Percentiles rank a stretch among this genome's conserved stretches.
phyloP scores from a whole-genome alignment of 2,329 filamentous ascomycete genomes.

The Ascochyta fabae region DNA sequence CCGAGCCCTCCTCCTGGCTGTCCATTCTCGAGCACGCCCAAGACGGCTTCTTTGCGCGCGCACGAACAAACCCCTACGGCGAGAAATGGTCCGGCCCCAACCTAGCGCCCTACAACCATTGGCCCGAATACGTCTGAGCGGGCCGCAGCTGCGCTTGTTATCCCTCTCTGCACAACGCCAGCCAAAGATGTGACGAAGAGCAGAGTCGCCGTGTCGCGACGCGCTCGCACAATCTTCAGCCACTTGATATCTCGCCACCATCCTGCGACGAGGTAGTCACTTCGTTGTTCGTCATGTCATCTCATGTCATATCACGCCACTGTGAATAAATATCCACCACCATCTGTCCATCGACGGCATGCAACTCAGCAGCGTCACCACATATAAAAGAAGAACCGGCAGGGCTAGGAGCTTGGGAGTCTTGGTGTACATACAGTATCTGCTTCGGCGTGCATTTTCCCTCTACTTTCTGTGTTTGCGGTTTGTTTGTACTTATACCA shows the following conservation, averaged over 20 bases:
- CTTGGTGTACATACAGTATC: too few relatives aligned
- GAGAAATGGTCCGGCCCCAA: conserved; percentile 60
- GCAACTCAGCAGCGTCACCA: too few relatives aligned
- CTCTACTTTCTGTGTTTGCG: too few relatives aligned
- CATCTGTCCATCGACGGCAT: too few relatives aligned
- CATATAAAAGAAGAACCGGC: too few relatives aligned
- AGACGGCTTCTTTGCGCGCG: conserved; percentile 60
- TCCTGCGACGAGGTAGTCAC: not conserved
- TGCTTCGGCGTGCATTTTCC: too few relatives aligned
- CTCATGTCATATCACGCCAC: too few relatives aligned
- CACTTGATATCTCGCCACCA: not conserved
- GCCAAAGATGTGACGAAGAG: too few relatives aligned
- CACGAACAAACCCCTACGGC: conserved; percentile 59
- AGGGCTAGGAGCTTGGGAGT: too few relatives aligned
- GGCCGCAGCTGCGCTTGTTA: not conserved
- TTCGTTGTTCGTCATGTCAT: too few relatives aligned
- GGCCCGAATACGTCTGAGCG: conserved; percentile 57
- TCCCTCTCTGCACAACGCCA: not conserved
- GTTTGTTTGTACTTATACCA: too few relatives aligned
- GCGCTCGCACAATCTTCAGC: not conserved
- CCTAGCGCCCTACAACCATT: conserved; percentile 58
- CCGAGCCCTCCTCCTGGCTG: conserved; percentile 63
- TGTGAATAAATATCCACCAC: too few relatives aligned
- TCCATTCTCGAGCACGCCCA: conserved; percentile 61
- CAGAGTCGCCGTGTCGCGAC: conserved; percentile 5